These are phyloP conservation scores for Populus simonii DNA, from an alignment of 345 rosid genomes.

Conservation along the genomic window DNA sequence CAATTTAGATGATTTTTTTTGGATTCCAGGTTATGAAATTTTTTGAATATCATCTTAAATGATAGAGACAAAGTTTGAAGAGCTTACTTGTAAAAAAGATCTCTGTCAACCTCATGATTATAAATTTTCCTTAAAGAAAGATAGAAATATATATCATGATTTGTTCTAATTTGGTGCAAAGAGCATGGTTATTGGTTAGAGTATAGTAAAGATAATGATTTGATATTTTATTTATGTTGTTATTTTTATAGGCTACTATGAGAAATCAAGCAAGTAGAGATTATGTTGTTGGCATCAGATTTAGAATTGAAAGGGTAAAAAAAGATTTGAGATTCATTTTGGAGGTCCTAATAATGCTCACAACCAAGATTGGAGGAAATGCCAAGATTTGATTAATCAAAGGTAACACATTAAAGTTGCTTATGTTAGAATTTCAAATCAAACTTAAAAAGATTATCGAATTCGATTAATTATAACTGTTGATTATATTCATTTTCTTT, in stretches of 20 bases:
- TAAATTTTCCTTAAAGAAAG: background rate
- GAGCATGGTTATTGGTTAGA: slow-evolving; percentile 4
- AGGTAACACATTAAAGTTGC: background rate
- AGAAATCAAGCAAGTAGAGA: background rate
- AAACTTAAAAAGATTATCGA: background rate
- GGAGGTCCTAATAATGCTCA: background rate
- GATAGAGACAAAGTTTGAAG: background rate
- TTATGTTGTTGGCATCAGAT: background rate
- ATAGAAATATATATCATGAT: background rate
- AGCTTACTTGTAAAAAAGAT: background rate
- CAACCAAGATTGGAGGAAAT: background rate
- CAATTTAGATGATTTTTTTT: background rate
- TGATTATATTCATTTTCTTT: background rate
- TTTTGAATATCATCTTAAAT: background rate
- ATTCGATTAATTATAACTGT: no score
- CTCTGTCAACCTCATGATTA: background rate
- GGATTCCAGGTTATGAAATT: background rate
- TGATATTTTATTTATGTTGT: background rate
- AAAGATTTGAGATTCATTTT: background rate
- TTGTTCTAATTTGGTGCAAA: background rate
- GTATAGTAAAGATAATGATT: background rate
- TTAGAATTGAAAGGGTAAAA: background rate
- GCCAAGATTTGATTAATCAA: background rate
- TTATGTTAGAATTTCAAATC: background rate
- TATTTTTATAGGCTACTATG: background rate